These are phyloP conservation scores for Apiospora marii DNA, from an alignment of 2,329 filamentous ascomycete species.

Conservation along the genomic window DNA sequence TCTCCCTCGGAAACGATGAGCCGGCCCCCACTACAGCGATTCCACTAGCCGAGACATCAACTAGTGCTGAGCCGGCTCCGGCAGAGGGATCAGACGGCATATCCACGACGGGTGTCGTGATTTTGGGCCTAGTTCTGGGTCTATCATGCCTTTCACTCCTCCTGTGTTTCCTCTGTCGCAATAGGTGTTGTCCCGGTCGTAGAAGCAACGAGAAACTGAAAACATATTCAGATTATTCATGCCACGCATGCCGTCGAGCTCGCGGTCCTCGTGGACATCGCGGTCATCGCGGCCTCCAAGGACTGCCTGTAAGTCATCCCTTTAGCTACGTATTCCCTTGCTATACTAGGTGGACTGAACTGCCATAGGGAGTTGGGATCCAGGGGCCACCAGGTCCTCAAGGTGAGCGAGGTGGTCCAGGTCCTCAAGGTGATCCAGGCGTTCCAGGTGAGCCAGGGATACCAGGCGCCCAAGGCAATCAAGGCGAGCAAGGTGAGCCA, in stretches of 20 bases:
- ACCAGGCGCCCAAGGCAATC: neutral
- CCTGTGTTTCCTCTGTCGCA: neutral
- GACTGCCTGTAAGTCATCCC: neutral
- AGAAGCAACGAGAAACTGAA: neutral
- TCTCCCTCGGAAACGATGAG: neutral
- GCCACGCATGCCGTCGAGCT: neutral
- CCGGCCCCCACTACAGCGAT: neutral
- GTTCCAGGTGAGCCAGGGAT: neutral
- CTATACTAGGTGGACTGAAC: neutral
- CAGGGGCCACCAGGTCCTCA: neutral
- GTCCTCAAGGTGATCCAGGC: neutral
- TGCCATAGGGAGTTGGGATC: neutral
- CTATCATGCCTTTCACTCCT: constrained; percentile 1
- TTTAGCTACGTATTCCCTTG: neutral
- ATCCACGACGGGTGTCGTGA: neutral
- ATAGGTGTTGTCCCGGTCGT: neutral
- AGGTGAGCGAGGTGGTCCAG: neutral
- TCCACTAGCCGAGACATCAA: neutral
- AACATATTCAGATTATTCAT: too few relatives aligned
- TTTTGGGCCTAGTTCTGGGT: neutral
- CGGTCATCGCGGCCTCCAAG: neutral
- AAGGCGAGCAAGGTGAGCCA: neutral
- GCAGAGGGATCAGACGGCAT: neutral
- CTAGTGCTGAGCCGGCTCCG: neutral
- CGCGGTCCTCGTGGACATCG: neutral